phyloP scores from a whole-genome alignment of 2,329 filamentous ascomycete species.

The Curvularia eragrostidis region DNA sequence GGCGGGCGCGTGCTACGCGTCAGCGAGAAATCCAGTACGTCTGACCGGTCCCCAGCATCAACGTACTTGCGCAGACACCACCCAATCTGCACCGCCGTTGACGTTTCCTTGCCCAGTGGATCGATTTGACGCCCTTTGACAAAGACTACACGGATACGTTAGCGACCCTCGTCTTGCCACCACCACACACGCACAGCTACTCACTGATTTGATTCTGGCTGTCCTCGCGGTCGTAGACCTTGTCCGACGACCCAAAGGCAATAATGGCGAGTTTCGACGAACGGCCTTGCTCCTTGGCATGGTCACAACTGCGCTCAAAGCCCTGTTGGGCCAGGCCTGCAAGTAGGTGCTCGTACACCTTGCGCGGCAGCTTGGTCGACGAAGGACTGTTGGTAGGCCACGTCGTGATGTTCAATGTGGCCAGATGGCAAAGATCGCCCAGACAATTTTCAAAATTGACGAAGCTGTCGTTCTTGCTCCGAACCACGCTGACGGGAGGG shows the following conservation, averaged over 20 bases:
- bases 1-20: slow-evolving; percentile 47
- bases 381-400: slow-evolving; percentile 56
- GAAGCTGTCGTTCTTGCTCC: slow-evolving; percentile 53
- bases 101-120: slow-evolving; percentile 51
- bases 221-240: slow-evolving; percentile 57
- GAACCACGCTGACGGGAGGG: slow-evolving; percentile 54
- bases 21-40: slow-evolving; percentile 56
- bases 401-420: slow-evolving; percentile 57
- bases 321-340: slow-evolving; percentile 49
- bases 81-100: slow-evolving; percentile 53
- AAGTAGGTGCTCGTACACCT: slow-evolving; percentile 56
- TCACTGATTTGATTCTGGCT: slow-evolving; percentile 53
- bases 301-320: slow-evolving; percentile 41
- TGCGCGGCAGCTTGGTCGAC: slow-evolving; percentile 50
- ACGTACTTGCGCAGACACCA: slow-evolving; percentile 57
- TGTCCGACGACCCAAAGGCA: slow-evolving; percentile 56
- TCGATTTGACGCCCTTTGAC: slow-evolving; percentile 53
- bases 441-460: slow-evolving; percentile 52
- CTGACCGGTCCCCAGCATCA: slow-evolving; percentile 52
- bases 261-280: slow-evolving; percentile 53
- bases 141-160: slow-evolving; percentile 39
- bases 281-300: slow-evolving; percentile 37
- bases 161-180: background rate
- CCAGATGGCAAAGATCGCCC: slow-evolving; percentile 49
- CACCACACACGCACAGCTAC: background rate